Evolutionary conservation across 164 flowering plant genomes (phyloP), one percentile per base, ranked within the genome.

Genomic region (Stephania yunnanensis): DNA sequence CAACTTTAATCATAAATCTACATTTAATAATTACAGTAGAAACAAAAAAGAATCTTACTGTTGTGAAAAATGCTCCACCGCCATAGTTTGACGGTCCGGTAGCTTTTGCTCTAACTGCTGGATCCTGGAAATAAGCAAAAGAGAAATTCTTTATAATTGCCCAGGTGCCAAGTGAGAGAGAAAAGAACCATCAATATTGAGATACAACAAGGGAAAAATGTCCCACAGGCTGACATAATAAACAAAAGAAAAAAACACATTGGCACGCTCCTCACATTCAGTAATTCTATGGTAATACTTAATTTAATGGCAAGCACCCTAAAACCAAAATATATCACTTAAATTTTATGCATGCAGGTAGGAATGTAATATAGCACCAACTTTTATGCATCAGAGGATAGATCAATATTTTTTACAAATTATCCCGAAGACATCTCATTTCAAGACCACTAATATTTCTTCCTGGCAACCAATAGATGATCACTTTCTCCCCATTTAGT

Each of bases 51-150:
- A 76, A 73, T 74, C 90, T 80, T 83, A 90, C 92, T 19, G 88
- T 82, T 63, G 88, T 87, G 74, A 76, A 88, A 84, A 89, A 89
- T 82, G 91, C 80, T 76, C 94, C 92, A 73, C 92, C 94, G 71
- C 87, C 78, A 80, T 77, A 88, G 72, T 79, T 86, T 72, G 89
- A 76, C 53, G 83, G 84, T 17, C 81, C 85, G 6, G 88, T 75
- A 73, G 83, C 68, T 72, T 85, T 87, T 13, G 81, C 85, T 77
- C 84, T 82, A 53, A 61, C 80, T 31, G 81, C 81, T 69, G 82
- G 83, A 11, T 87, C 88, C 94, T 89, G 88, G 36, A 30, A 76
- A 46, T 44, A 25, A 75, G 17, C n/a, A 63, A 75, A 68, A 19
- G 12, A 68, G 3, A 74, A 48, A 19, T 68, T 50, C 25, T 45